Evolutionary conservation across 2,329 filamentous ascomycete genomes (phyloP), one percentile per base, ranked within the genome.

Genomic region (Fusarium dimerum): DNA sequence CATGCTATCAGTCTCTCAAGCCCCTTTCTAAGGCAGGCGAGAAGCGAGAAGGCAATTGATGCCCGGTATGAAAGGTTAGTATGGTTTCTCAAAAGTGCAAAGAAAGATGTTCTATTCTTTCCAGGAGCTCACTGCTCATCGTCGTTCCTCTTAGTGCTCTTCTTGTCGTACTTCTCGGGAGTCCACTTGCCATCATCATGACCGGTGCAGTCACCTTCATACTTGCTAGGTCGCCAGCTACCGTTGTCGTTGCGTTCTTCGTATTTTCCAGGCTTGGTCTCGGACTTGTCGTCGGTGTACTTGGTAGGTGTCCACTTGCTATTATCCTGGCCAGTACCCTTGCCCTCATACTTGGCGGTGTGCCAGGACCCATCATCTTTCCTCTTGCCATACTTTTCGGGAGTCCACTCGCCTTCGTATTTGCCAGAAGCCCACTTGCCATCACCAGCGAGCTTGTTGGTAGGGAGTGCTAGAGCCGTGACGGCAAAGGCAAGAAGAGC

Each of bases 401-500:
- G 54, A 16, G 50, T 42, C 56, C 56, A 59, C 0, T 20, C 38
- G 3, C 50, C 50, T 38, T 52, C 50, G 16, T 52, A 52, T 29
- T 50, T 50, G 3, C 43, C 43, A 6, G 42, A 36, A 2, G 46
- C 6, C 47, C 51, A 54, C 12, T 50, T 50, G 6, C 51, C 51
- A 13, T 54, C 40, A 11, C 62, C 59, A 4, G 49, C 45, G 6
- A 51, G 51, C 49, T 56, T 62, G 10, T 50, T 45, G 15, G 59
- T 56, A 30, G 59, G 59, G 2, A 62, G 56, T 9, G 59, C 59
- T 48, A 62, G 45, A 53, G 59, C 59, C 47, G 54, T 62, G 16
- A 48, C 54, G 52, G 60, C 60, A 54, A 62, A 60, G 47, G 57
- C 60, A 38, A 62, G 45, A 11, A 62, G 10, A 40, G 60, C 59